A percentile compares a stretch with the other conserved stretches of the same genome.
Conservation (phyloP, 139 green algal genomes). For the Pleodorina starrii region DNA sequence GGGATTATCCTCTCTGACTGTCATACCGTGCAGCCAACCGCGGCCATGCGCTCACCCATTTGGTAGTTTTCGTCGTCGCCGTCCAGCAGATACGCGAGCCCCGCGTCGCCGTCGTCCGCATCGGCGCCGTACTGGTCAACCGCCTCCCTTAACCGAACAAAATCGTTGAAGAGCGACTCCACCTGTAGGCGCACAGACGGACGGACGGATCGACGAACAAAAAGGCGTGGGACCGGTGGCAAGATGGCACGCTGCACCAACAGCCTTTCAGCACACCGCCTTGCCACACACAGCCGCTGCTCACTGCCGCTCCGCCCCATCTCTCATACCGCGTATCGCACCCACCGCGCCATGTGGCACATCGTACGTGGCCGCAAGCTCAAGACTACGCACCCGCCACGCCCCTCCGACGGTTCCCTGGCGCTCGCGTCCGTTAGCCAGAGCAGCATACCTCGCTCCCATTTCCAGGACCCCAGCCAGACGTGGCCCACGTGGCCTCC, state of each 20-base stretch:
- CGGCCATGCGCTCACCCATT: not conserved
- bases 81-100: conserved; percentile 33
- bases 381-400: no score
- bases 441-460: no score
- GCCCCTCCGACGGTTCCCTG: no score
- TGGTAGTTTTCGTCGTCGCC: conserved; percentile 58
- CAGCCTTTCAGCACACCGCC: not conserved
- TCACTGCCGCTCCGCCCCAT: not conserved
- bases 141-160: conserved; percentile 60
- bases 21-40: no score
- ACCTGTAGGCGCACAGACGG: conserved; percentile 36
- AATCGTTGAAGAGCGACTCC: conserved; percentile 68
- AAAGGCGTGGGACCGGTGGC: not conserved
- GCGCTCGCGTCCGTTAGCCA: no score
- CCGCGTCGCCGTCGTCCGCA: not conserved
- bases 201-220: not conserved
- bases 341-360: no score
- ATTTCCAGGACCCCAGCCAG: not conserved
- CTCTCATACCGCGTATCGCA: no score
- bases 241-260: not conserved
- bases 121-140: not conserved
- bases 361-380: no score
- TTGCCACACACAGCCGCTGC: not conserved
- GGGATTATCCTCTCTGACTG: no score
- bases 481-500: no score